Evolutionary conservation across 805 yeast genomes (phyloP), one percentile per base, ranked within the genome.

Genomic region (Wickerhamomyces canadensis): DNA sequence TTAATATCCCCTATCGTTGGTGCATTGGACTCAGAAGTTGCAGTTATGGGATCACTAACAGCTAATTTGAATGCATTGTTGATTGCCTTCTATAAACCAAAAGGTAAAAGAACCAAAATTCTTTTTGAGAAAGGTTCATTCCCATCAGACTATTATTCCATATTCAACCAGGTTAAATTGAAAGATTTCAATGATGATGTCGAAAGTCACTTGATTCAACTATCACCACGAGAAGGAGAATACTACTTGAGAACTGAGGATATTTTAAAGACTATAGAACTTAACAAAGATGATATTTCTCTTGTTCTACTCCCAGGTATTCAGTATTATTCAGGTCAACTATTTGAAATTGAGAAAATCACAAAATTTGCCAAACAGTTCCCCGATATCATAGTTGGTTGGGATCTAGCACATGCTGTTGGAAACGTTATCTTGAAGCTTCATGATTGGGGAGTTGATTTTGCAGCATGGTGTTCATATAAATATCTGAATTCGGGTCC

Each of bases 361-460:
- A 88, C 97, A 1, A 51, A 53, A 8, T 64, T 63, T 33, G 88
- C 82, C 5, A 80, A 84, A 40, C 47, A 52, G 16, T 55, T 40
- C n/a, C n/a, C n/a, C 40, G 73, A 62, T 19, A 70, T 84, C 25
- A 64, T 73, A 2, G 84, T 80, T 21, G 97, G 96, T 1, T 89
- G 96, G 96, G 98, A 89, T 58, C 67, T 89, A 48, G 98, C 98
- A 1, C 98, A 89, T 57, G 96, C 94, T 2, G 91, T 71, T 2
- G 98, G 97, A 3, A 91, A 91, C 57, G 89, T 86, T 3, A 79
- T 77, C 7, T 60, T 91, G 36, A 50, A 71, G 34, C 62, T 89
- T 36, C 97, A 89, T 56, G 86, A 84, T 34, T 89, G 96, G 96
- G 64, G 72, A 39, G 93, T 85, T 5, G 98, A 89, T 60, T 88